A percentile compares a stretch with the other conserved stretches of the same genome.
These are phyloP conservation scores for Wickerhamiella dianesei DNA, from an alignment of 805 yeast genomes.

Conservation along the genomic window DNA sequence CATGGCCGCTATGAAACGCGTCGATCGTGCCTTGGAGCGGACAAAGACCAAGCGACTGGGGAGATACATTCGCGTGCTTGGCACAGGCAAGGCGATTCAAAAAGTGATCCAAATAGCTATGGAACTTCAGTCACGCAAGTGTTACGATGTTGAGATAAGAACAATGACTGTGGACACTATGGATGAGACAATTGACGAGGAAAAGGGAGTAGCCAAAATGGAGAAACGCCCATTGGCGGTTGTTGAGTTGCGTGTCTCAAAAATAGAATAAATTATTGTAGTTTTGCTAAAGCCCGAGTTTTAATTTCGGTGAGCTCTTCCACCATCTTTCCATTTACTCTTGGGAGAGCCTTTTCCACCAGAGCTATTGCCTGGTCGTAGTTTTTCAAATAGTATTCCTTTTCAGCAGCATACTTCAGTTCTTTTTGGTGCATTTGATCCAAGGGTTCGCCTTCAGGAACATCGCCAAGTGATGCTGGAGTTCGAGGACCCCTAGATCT, in stretches of 20 bases:
- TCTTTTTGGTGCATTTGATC: slow-evolving; percentile 29
- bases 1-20: slow-evolving; percentile 56
- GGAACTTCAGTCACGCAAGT: slow-evolving; percentile 38
- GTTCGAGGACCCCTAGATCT: slow-evolving; percentile 40
- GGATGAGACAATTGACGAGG: slow-evolving; percentile 42
- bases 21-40: slow-evolving; percentile 37
- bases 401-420: slow-evolving; percentile 47
- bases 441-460: slow-evolving; percentile 34
- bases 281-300: slow-evolving; percentile 33
- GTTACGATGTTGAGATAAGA: slow-evolving; percentile 38
- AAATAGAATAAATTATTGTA: slow-evolving; percentile 18
- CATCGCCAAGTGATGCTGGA: neutral
- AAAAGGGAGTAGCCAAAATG: slow-evolving; percentile 23
- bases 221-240: slow-evolving; percentile 31
- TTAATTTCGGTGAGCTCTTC: slow-evolving; percentile 28
- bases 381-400: slow-evolving; percentile 42
- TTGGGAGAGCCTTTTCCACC: slow-evolving; percentile 24
- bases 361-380: slow-evolving; percentile 39
- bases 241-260: slow-evolving; percentile 30
- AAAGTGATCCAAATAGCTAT: slow-evolving; percentile 50
- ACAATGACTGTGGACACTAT: slow-evolving; percentile 57
- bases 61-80: slow-evolving; percentile 43
- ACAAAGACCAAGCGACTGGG: slow-evolving; percentile 31
- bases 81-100: slow-evolving; percentile 64
- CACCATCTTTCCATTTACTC: slow-evolving; percentile 30